Base-by-base conservation (phyloP, 495 filamentous ascomycete species). In the Trichocladium uniseriatum region DNA sequence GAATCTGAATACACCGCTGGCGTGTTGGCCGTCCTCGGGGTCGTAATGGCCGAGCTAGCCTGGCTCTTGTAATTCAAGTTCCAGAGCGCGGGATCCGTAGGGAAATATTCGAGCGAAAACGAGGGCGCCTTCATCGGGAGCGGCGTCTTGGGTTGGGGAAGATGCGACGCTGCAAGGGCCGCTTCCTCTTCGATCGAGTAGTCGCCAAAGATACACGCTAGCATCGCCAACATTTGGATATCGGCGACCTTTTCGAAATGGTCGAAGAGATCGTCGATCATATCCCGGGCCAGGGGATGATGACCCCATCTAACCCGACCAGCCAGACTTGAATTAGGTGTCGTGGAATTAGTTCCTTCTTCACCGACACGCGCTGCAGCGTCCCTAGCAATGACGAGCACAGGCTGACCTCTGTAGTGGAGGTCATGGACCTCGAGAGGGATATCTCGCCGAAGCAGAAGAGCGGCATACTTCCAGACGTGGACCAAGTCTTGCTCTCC, bases 201-300 rank as follows among this genome's bases (percentile, higher is more conserved):
- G 49, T 94, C 86, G 42, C 80, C 80, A 47, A 96, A 83, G 38
- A 95, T 81, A 60, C 89, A 94, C 1, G 89, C 84, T 11, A 96
- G 76, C 90, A 95, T 94, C 29, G 89, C 91, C 15, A 95, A 72
- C 90, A 95, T 95, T 63, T 96, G 90, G 3, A 91, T 69, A 60
- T 96, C 89, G 2, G 81, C 87, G 24, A 82, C 70, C 32, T 70
- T 75, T 60, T 94, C 88, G 53, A 86, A 95, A 61, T 94, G 78
- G 13, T 78, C 74, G 57, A 95, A 89, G 15, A 79, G 68, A 41
- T 79, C 71, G 19, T 70, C 65, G 35, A 96, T 82, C 29, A 96
- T 72, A 71, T 81, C 84, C 34, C 74, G 71, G n/a, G 82, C 89
- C 16, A 95, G 72, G 1, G 89, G 85, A 69, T 90, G 87, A 40